phyloP scores from a whole-genome alignment of 768 basidiomycete genomes.

The Leccinellum rugosiceps region DNA sequence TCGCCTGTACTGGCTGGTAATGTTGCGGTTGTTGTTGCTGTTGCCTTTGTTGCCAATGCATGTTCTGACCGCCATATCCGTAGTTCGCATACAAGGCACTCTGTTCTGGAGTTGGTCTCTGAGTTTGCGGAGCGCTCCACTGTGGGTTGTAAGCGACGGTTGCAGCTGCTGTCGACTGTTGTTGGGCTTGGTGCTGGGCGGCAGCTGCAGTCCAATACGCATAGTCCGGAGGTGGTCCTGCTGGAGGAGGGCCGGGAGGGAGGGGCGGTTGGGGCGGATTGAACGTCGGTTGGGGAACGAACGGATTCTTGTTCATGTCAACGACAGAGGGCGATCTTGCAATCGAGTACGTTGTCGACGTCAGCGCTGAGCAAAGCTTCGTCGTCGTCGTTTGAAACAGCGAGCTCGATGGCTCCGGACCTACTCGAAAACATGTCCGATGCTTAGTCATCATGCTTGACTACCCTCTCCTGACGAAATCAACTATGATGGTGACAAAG shows the following conservation, averaged over 20 bases:
- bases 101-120: slow-evolving; percentile 72
- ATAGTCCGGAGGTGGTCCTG: slow-evolving; percentile 72
- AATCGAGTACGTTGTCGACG: slow-evolving; percentile 9
- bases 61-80: slow-evolving; percentile 73
- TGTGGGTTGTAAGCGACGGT: slow-evolving; percentile 58
- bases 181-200: slow-evolving; percentile 41
- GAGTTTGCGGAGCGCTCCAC: slow-evolving; percentile 62
- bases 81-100: slow-evolving; percentile 88
- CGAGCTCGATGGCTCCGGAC: slow-evolving; percentile 13
- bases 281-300: slow-evolving; percentile 66
- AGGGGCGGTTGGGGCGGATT: slow-evolving; percentile 72
- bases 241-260: slow-evolving; percentile 76
- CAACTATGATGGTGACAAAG: neutral
- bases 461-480: neutral
- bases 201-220: slow-evolving; percentile 72
- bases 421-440: slow-evolving; percentile 16
- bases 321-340: slow-evolving; percentile 4
- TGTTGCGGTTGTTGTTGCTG: slow-evolving; percentile 54
- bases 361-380: slow-evolving; percentile 10
- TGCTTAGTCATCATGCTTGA: slow-evolving; percentile 22
- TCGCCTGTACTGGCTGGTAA: slow-evolving; percentile 46
- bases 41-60: slow-evolving; percentile 64
- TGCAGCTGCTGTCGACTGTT: slow-evolving; percentile 34
- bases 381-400: slow-evolving; percentile 25
- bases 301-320: slow-evolving; percentile 82